Percentiles rank a stretch among this genome's conserved stretches.
These are phyloP conservation scores for Pseudonitzschia pungens DNA, from an alignment of 108 stramenopile genomes.

Conservation along the genomic window DNA sequence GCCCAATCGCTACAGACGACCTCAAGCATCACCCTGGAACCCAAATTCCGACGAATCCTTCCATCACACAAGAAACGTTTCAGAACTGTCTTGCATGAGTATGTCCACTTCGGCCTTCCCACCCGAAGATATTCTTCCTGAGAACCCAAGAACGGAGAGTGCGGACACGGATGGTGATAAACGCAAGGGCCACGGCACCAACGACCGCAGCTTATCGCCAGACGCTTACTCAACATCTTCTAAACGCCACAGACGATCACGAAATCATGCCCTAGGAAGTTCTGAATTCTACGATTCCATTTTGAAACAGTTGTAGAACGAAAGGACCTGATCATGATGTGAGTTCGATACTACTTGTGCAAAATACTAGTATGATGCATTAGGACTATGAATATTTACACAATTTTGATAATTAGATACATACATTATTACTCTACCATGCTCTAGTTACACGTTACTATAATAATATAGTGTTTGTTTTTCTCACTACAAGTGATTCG, in stretches of 20 bases:
- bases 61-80: neutral
- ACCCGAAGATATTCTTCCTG: neutral
- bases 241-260: slow-evolving; percentile 7
- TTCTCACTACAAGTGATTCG: no score
- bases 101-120: neutral
- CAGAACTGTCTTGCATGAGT: neutral
- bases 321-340: neutral
- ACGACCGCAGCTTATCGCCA: neutral
- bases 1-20: no score
- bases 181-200: neutral
- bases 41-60: neutral
- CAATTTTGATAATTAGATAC: no score
- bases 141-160: neutral
- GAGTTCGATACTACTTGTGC: neutral
- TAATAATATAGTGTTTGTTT: no score
- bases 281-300: slow-evolving; percentile 18
- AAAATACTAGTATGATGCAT: no score
- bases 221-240: neutral
- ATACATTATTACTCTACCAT: no score
- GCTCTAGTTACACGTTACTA: no score
- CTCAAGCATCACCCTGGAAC: no score
- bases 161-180: neutral
- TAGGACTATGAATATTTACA: no score
- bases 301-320: slow-evolving; percentile 9
- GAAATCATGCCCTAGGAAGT: slow-evolving; percentile 14